Percentiles rank a stretch among this genome's conserved stretches.
Conservation (phyloP, 495 filamentous ascomycete genomes). For the Xylona heveae region DNA sequence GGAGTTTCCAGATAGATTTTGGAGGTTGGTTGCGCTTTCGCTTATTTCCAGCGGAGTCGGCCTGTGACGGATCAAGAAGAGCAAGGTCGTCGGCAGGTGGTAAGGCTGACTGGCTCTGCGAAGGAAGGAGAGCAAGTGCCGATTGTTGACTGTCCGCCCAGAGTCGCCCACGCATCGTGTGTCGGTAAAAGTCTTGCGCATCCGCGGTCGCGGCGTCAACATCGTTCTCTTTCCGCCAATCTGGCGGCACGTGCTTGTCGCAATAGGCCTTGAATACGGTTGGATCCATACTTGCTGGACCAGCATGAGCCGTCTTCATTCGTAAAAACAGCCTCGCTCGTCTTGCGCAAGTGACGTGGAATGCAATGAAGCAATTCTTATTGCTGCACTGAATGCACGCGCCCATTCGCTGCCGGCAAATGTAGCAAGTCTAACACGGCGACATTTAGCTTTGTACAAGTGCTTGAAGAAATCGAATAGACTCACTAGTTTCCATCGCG, state of each 20-base stretch:
- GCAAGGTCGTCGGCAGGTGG: slow-evolving; percentile 16
- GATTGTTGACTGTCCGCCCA: slow-evolving; percentile 85
- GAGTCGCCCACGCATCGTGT: slow-evolving; percentile 60
- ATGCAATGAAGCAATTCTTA: slow-evolving; percentile 92
- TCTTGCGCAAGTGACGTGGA: slow-evolving; percentile 91
- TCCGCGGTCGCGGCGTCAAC: slow-evolving; percentile 43
- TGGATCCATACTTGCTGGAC: slow-evolving; percentile 64
- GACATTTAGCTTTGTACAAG: background rate
- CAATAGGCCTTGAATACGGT: slow-evolving; percentile 83
- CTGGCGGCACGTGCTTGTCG: slow-evolving; percentile 81
- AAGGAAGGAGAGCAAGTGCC: slow-evolving; percentile 54
- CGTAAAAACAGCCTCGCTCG: slow-evolving; percentile 75
- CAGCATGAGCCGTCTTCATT: slow-evolving; percentile 82
- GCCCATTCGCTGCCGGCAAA: slow-evolving; percentile 93
- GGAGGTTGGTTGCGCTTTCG: slow-evolving; percentile 41
- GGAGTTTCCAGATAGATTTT: slow-evolving; percentile 75
- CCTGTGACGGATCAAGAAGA: no score
- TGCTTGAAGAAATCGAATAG: background rate
- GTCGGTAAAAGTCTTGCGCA: slow-evolving; percentile 64
- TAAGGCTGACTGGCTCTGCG: slow-evolving; percentile 35
- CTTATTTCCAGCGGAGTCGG: slow-evolving; percentile 60
- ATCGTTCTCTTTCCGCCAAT: slow-evolving; percentile 73
- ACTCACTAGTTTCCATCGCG: slow-evolving; percentile 60
- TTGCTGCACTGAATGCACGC: slow-evolving; percentile 97
- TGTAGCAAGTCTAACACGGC: slow-evolving; percentile 53